phyloP scores from a whole-genome alignment of 805 yeast genomes.

The Debaryomyces tyrocola region DNA sequence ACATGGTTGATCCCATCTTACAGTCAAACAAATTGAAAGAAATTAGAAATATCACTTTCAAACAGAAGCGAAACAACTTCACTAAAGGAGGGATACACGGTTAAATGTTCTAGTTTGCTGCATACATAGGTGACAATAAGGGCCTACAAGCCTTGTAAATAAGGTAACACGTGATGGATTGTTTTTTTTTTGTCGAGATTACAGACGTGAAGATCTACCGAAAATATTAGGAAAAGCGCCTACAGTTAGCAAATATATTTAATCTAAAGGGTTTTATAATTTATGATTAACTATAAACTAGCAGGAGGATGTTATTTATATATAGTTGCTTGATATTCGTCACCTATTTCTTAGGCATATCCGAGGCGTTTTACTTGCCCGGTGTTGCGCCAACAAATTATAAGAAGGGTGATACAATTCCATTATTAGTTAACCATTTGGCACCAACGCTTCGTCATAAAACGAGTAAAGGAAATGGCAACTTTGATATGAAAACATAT shows the following conservation, averaged over 20 bases:
- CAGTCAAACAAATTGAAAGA: slow-evolving; percentile 50
- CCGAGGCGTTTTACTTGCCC: slow-evolving; percentile 78
- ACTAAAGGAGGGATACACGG: slow-evolving; percentile 7
- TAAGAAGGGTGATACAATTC: slow-evolving; percentile 66
- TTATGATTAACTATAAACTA: background rate
- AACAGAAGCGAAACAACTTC: slow-evolving; percentile 17
- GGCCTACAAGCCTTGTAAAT: too few relatives aligned
- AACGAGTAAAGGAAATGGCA: slow-evolving; percentile 18
- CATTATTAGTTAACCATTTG: slow-evolving; percentile 83
- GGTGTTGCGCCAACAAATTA: slow-evolving; percentile 96
- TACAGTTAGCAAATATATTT: too few relatives aligned
- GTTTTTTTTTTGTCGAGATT: too few relatives aligned
- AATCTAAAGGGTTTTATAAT: background rate
- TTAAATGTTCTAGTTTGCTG: too few relatives aligned
- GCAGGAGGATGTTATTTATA: slow-evolving; percentile 5
- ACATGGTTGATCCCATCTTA: slow-evolving; percentile 44
- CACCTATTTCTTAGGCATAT: slow-evolving; percentile 17
- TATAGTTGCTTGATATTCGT: slow-evolving; percentile 15
- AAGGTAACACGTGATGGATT: too few relatives aligned
- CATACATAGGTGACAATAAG: too few relatives aligned
- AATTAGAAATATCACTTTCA: slow-evolving; percentile 45
- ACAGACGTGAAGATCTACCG: too few relatives aligned
- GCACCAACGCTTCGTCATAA: slow-evolving; percentile 66
- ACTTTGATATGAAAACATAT: slow-evolving; percentile 49
- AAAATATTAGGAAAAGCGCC: too few relatives aligned